Evolutionary conservation across 129 eudicot genomes (phyloP).

Genomic region (Oenanthe sinensis): DNA sequence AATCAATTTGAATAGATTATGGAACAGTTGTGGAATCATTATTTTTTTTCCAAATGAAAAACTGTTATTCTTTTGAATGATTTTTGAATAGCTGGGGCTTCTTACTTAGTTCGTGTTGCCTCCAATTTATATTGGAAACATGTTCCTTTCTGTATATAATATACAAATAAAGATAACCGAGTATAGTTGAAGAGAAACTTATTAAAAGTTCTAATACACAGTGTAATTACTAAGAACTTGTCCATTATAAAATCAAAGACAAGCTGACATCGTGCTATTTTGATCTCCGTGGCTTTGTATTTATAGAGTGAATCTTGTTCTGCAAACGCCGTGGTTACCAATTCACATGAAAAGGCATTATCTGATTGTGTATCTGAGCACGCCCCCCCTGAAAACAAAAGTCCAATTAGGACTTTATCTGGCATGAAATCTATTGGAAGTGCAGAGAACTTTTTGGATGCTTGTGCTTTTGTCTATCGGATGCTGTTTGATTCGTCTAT

Average conservation of each 20-base stretch:
- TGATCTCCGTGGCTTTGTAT: constrained; percentile 16
- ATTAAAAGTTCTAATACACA: not conserved
- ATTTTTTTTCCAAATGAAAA: not conserved
- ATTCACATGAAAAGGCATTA: constrained; percentile 24
- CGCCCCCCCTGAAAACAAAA: constrained; percentile 1
- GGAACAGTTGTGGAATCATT: not conserved
- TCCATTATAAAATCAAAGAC: not conserved
- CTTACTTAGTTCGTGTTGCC: not conserved
- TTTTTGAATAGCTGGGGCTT: not conserved
- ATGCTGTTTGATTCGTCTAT: constrained; percentile 53
- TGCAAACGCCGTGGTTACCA: constrained; percentile 18
- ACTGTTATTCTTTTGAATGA: not conserved
- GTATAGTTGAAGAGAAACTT: not conserved
- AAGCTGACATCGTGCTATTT: not conserved
- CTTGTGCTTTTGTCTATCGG: constrained; percentile 27
- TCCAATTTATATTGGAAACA: not conserved
- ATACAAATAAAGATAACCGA: not conserved
- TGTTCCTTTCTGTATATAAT: not conserved
- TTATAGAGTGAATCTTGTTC: constrained; percentile 13
- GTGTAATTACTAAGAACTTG: constrained; percentile 2
- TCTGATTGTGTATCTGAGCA: constrained; percentile 21
- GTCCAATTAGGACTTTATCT: constrained; percentile 15
- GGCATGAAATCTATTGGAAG: constrained; percentile 49
- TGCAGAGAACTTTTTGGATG: constrained; percentile 36
- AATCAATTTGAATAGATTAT: not conserved